phyloP scores from a whole-genome alignment of 2,329 filamentous ascomycete genomes.

The Cladosporium sp. region DNA sequence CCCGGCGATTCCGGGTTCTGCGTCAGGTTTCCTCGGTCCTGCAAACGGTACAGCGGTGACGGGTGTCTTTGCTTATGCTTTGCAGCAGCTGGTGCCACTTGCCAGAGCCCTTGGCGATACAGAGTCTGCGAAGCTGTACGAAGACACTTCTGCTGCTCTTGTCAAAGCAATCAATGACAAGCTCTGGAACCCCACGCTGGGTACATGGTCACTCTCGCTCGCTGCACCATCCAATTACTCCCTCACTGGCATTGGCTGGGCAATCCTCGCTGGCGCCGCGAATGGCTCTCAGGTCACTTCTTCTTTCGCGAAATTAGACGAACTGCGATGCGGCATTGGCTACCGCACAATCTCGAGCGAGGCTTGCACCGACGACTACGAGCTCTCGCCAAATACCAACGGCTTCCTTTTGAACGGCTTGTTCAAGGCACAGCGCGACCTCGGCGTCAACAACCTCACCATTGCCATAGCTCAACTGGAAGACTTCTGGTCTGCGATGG shows the following conservation, averaged over 20 bases:
- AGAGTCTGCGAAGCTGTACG: constrained; percentile 22
- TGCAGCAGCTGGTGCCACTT: constrained; percentile 26
- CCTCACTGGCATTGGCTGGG: constrained; percentile 31
- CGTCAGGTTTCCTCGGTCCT: constrained; percentile 28
- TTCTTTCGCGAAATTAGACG: constrained; percentile 29
- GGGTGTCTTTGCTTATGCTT: constrained; percentile 25
- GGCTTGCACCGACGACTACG: constrained; percentile 25
- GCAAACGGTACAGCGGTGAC: constrained; percentile 29
- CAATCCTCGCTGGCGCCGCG: constrained; percentile 33
- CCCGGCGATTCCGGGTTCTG: constrained; percentile 8
- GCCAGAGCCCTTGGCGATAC: constrained; percentile 31
- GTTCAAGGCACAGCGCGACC: constrained; percentile 26
- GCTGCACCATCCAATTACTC: constrained; percentile 30
- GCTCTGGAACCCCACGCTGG: constrained; percentile 33
- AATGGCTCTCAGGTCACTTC: constrained; percentile 28
- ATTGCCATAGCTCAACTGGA: constrained; percentile 32
- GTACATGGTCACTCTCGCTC: constrained; percentile 31
- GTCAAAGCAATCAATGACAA: constrained; percentile 27
- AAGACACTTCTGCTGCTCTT: constrained; percentile 20
- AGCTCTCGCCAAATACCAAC: constrained; percentile 43
- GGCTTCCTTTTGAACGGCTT: constrained; percentile 42
- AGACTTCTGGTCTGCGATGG: constrained; percentile 41
- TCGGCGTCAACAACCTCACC: constrained; percentile 21
- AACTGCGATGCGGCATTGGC: constrained; percentile 32
- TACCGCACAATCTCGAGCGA: constrained; percentile 33